These are phyloP conservation scores for Lepiota subincarnata DNA, from an alignment of 768 basidiomycete genomes.

Conservation along the genomic window DNA sequence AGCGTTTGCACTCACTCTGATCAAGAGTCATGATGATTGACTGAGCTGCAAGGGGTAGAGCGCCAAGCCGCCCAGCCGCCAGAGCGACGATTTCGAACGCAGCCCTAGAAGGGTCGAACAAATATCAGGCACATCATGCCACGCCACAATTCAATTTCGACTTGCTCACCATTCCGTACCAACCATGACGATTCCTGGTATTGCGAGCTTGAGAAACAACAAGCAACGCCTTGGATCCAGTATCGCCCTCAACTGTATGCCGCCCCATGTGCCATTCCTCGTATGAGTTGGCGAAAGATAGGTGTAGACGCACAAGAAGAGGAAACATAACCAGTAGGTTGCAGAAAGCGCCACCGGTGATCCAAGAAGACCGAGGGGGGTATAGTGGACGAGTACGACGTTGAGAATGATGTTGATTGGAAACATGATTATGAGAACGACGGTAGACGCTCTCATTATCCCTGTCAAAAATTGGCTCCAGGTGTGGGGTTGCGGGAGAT, in stretches of 20 bases:
- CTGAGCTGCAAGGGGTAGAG: constrained; percentile 68
- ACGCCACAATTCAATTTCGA: not conserved
- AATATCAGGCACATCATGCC: not conserved
- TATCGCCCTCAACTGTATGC: constrained; percentile 41
- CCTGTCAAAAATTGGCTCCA: constrained; percentile 58
- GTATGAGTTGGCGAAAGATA: constrained; percentile 48
- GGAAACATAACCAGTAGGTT: constrained; percentile 67
- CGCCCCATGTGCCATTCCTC: constrained; percentile 62
- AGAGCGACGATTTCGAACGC: constrained; percentile 81
- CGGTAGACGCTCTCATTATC: constrained; percentile 70
- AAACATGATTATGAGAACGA: constrained; percentile 56
- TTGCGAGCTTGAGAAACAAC: constrained; percentile 58
- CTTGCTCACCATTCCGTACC: constrained; percentile 69
- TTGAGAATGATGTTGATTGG: constrained; percentile 65
- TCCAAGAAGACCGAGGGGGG: constrained; percentile 58
- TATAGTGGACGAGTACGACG: constrained; percentile 59
- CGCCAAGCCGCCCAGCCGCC: constrained; percentile 67
- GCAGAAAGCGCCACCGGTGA: constrained; percentile 64
- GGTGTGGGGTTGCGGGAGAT: no score
- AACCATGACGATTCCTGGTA: constrained; percentile 79
- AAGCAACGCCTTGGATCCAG: constrained; percentile 48
- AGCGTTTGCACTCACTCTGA: no score
- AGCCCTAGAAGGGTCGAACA: constrained; percentile 41
- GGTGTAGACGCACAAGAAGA: constrained; percentile 47
- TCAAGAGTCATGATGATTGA: constrained; percentile 23